A percentile compares a stretch with the other conserved stretches of the same genome.
These are phyloP conservation scores for Grosmannia huntii DNA, from an alignment of 2,329 filamentous ascomycete genomes.

Conservation along the genomic window DNA sequence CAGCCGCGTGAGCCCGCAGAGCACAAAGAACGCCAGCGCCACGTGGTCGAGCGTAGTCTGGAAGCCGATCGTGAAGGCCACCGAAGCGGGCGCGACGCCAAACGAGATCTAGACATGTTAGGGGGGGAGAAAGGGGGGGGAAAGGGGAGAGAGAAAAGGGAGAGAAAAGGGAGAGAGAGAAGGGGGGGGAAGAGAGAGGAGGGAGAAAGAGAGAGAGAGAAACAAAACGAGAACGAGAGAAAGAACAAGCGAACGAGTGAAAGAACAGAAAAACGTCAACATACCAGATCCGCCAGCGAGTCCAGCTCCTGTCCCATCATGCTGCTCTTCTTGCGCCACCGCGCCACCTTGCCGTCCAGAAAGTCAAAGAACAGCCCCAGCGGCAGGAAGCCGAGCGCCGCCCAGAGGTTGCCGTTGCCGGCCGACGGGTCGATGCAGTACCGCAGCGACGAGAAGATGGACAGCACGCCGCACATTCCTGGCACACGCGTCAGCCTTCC, in stretches of 20 bases:
- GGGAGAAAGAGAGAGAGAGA: background rate
- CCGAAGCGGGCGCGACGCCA: slow-evolving; percentile 75
- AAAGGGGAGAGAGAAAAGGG: background rate
- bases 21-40: slow-evolving; percentile 73
- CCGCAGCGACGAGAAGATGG: slow-evolving; percentile 85
- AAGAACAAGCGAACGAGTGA: too few relatives aligned
- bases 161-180: background rate
- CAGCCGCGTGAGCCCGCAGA: slow-evolving; percentile 84
- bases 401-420: slow-evolving; percentile 59
- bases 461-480: slow-evolving; percentile 80
- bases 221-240: too few relatives aligned
- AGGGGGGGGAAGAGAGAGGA: background rate
- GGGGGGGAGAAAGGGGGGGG: background rate
- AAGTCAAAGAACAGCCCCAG: slow-evolving; percentile 96
- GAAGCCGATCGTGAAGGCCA: slow-evolving; percentile 79
- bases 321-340: slow-evolving; percentile 93
- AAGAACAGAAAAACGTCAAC: too few relatives aligned
- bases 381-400: slow-evolving; percentile 76
- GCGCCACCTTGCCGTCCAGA: slow-evolving; percentile 90
- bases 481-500: background rate
- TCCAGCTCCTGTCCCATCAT: slow-evolving; percentile 97
- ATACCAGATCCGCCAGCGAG: slow-evolving; percentile 85
- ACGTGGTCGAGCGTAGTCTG: slow-evolving; percentile 76
- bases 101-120: slow-evolving; percentile 64
- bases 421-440: slow-evolving; percentile 66